A percentile compares a stretch with the other conserved stretches of the same genome.
Evolutionary conservation across 2,329 filamentous ascomycete genomes (phyloP).

Genomic region (Pseudocercospora pini-densiflorae): DNA sequence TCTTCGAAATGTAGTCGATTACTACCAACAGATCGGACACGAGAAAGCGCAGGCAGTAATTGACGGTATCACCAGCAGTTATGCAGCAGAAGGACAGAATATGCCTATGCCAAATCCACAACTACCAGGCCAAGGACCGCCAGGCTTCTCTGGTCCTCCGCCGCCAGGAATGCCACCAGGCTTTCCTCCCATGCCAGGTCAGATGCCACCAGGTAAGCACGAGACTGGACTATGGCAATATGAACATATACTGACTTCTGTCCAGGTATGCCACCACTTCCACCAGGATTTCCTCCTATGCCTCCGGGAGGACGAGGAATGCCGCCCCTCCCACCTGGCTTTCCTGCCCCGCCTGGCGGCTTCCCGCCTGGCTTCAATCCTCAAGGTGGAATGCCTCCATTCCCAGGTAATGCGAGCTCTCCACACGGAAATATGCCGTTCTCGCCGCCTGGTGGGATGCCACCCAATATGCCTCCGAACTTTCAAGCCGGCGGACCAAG

Average conservation of each 20-base stretch:
- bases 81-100: slow-evolving; percentile 90
- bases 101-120: slow-evolving; percentile 61
- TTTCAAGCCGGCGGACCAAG: slow-evolving; percentile 25
- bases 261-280: slow-evolving; percentile 31
- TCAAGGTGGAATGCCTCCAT: slow-evolving; percentile 37
- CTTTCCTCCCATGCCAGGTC: slow-evolving; percentile 23
- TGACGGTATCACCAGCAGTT: slow-evolving; percentile 95
- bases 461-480: slow-evolving; percentile 23
- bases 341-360: slow-evolving; percentile 43
- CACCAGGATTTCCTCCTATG: slow-evolving; percentile 30
- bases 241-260: slow-evolving; percentile 8
- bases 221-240: neutral
- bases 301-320: slow-evolving; percentile 32
- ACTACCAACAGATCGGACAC: slow-evolving; percentile 99
- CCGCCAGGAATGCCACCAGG: slow-evolving; percentile 42
- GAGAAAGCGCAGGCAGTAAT: slow-evolving; percentile 99
- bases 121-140: slow-evolving; percentile 55
- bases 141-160: slow-evolving; percentile 31
- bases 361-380: slow-evolving; percentile 44
- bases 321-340: slow-evolving; percentile 41
- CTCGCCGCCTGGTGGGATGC: slow-evolving; percentile 40
- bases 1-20: slow-evolving; percentile 95
- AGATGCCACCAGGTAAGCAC: slow-evolving; percentile 30
- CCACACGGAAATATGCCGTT: slow-evolving; percentile 33
- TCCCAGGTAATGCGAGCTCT: slow-evolving; percentile 33